Evolutionary conservation across 2,329 filamentous ascomycete genomes (phyloP), one percentile per base, ranked within the genome.

Genomic region (Colletotrichum truncatum): DNA sequence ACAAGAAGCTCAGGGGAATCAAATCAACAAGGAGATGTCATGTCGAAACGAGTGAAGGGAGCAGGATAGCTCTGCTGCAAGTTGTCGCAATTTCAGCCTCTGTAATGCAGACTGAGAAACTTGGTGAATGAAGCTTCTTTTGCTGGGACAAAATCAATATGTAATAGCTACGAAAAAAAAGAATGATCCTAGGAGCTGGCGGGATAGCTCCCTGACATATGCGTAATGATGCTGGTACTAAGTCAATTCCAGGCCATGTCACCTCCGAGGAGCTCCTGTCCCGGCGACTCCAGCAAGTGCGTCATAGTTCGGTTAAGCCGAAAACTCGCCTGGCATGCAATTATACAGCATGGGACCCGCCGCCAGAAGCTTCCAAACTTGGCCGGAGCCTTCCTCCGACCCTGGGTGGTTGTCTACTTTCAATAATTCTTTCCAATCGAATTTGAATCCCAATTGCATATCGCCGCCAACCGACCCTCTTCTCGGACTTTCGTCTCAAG

Each of bases 271-370:
- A 66, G 63, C 58, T 66, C 43, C 36, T 53, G 30, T 30, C 28
- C 58, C 51, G 32, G 45, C 43, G 25, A 43, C 59, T 66, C 51
- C 52, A 56, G 52, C 45, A 28, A 38, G 30, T 64, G 61, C 64
- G 64, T 66, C 64, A 66, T 66, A 59, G 9, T 28, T 54, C 52
- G 64, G 60, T 59, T 66, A 66, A 54, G 60, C 46, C 58, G 52
- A 58, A 64, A 16, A 36, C 23, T 59, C 25, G 52, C 46, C 30
- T 54, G 26, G 14, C 52, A 65, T 59, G 64, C 60, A 66, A 54
- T 66, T 66, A 66, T 32, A 39, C 64, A 48, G 30, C 25, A 64
- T 38, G 38, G 28, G 14, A 12, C 8, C 11, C 16, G n/a, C 36
- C 46, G 45, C 23, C 55, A 30, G 55, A 59, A 59, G 45, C 18